Evolutionary conservation across 257 asterid species (phyloP), one percentile per base, ranked within the genome.

Genomic region (Asclepias syriaca): DNA sequence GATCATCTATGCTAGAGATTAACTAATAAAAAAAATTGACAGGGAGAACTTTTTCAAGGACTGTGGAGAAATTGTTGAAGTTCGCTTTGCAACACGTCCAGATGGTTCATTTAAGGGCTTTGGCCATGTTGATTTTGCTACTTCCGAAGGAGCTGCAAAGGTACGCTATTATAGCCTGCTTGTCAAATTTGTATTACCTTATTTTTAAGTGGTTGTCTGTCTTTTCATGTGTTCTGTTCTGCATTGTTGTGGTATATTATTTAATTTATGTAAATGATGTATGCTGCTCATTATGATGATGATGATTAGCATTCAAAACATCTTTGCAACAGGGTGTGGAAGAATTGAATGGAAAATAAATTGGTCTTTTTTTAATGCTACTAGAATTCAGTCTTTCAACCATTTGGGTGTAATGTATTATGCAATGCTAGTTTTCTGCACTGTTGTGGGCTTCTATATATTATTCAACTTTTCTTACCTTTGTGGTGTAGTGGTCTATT

Each of bases 121-220:
- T 88, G 99, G 97, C n/a, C 92, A 89, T 79, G 90, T 89, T 67
- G 95, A 94, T 75, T 94, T 94, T 86, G 87, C 91, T 60, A 75
- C 93, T 53, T 68, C 81, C 49, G 97, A 86, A 71, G 89, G 82
- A 59, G 97, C 97, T 22, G 78, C 76, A 48, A 91, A 89, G 96
- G 97, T 94, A 78, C 0, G 12, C 29, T 58, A 76, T 4, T 11
- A 2, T 45, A 4, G 6, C 32, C 11, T 6, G 12, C 16, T 22
- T 14, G 22, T 59, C 18, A 6, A 21, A 43, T 22, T 5, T 60
- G 8, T 29, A 0, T 5, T 5, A 14, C 1, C 0, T 4, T 11
- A 39, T 14, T 14, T 32, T 60, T 2, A 24, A 15, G 12, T 21
- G 49, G 34, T 34, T 2, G 39, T 34, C 39, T 34, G 3, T 34